Evolutionary conservation across 116 monocot genomes (phyloP), one percentile per base, ranked within the genome.

Genomic region (Trichopus zeylanicus): DNA sequence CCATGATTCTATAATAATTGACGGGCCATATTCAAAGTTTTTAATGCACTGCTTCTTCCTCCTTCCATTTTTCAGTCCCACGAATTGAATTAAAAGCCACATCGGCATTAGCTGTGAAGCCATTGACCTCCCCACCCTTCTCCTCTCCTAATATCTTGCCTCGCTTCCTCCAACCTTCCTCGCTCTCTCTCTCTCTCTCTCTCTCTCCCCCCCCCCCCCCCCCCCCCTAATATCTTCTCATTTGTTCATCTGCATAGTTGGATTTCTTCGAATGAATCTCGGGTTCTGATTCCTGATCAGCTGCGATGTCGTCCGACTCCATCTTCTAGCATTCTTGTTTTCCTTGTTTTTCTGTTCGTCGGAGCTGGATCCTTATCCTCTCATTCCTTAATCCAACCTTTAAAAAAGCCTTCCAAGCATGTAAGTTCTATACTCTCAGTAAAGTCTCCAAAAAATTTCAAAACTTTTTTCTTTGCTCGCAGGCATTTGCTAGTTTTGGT

Each of bases 361-460:
- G 4, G 29, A 55, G 12, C 65, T 76, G 76, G 76, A 54, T 76
- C 32, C 23, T 24, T 29, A 38, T 25, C 37, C 33, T 48, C 60
- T 48, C 10, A 46, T 61, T 65, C 70, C 76, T 76, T 76, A 51
- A 60, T 31, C 9, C 28, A 47, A 66, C 59, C 39, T 61, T 58
- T 8, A 75, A 23, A 75, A 75, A 75, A 75, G 51, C 59, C 42
- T 48, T 29, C 38, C 23, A 29, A 75, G 28, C 48, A 75, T 75
- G 75, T 75, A 75, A 75, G 27, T 60, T 67, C 29, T 47, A 59
- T 29, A 3, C 21, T 21, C 55, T 27, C 15, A 64, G 52, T 47
- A 60, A 64, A 70, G 60, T 65, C 47, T 46, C 29, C 54, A 65
- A 46, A 63, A 66, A 23, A 67, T 47, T 20, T 29, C 5, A 63